Evolutionary conservation across 805 yeast species (phyloP).

Genomic region (Sugiyamaella lignohabitans): DNA sequence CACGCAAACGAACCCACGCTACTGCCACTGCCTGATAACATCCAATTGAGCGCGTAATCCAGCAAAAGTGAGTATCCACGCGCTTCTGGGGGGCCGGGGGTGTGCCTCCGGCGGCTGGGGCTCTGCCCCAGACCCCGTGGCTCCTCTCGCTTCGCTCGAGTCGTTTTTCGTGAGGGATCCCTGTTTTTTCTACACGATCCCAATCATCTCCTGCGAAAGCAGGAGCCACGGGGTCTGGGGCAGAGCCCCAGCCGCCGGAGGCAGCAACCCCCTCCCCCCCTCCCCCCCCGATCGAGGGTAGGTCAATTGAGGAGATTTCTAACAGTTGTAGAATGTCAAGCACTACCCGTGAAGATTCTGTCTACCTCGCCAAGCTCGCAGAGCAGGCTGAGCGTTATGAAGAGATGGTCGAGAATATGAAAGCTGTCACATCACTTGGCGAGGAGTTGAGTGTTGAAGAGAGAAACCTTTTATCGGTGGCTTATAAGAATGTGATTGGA

Average conservation of each 20-base stretch:
- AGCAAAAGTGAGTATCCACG: no score
- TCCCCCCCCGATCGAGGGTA: no score
- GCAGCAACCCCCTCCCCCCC: no score
- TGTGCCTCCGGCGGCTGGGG: no score
- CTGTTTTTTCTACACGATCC: no score
- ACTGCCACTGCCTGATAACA: no score
- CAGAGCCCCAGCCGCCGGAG: conserved; percentile 1
- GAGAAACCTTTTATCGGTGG: conserved; percentile 93
- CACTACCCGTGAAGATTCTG: conserved; percentile 23
- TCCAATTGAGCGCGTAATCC: no score
- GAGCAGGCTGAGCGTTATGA: conserved; percentile 99
- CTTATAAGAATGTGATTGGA: conserved; percentile 97
- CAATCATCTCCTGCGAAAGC: not conserved
- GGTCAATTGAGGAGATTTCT: not conserved
- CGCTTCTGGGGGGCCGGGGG: no score
- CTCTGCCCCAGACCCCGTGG: no score
- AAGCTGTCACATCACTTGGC: conserved; percentile 92
- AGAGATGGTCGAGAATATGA: conserved; percentile 99
- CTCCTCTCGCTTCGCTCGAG: no score
- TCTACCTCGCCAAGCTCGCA: conserved; percentile 82
- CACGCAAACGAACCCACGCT: no score
- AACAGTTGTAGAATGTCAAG: conserved; percentile 4
- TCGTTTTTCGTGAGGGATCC: no score
- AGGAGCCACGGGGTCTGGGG: not conserved
- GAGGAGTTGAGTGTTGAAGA: conserved; percentile 96